phyloP scores from a whole-genome alignment of 306 rosid species.

The Coriaria nepalensis region DNA sequence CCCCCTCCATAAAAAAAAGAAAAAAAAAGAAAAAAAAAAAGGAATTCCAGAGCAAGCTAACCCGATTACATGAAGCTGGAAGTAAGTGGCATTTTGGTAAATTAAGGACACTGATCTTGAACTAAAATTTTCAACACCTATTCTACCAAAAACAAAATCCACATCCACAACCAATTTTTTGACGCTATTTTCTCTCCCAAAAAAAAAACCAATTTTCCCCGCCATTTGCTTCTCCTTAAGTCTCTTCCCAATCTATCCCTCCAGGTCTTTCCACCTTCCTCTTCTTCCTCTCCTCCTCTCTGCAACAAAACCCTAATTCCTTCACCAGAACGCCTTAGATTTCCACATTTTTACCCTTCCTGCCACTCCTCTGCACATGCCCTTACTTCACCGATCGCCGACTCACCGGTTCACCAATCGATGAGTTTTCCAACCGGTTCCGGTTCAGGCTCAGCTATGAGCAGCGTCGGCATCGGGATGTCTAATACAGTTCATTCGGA shows the following conservation, averaged over 20 bases:
- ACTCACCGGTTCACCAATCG: slow-evolving; percentile 32
- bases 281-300: slow-evolving; percentile 1
- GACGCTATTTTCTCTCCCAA: slow-evolving; percentile 19
- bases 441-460: slow-evolving; percentile 7
- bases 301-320: slow-evolving; percentile 33
- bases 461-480: slow-evolving; percentile 53
- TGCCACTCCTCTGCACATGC: slow-evolving; percentile 37
- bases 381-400: slow-evolving; percentile 16
- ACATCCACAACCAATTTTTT: no score
- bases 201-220: slow-evolving; percentile 18
- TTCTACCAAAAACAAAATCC: no score
- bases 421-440: slow-evolving; percentile 44
- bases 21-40: no score
- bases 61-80: no score
- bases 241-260: slow-evolving; percentile 1
- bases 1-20: no score
- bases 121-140: no score
- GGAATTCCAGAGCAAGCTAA: no score
- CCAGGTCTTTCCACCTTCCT: no score
- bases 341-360: slow-evolving; percentile 20
- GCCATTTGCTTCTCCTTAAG: slow-evolving; percentile 27
- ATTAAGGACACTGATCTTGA: no score
- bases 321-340: slow-evolving; percentile 17
- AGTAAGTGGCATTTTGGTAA: no score
- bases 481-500: slow-evolving; percentile 78